Conservation (phyloP, 2,329 filamentous ascomycete species). For the Cladophialophora exuberans region DNA sequence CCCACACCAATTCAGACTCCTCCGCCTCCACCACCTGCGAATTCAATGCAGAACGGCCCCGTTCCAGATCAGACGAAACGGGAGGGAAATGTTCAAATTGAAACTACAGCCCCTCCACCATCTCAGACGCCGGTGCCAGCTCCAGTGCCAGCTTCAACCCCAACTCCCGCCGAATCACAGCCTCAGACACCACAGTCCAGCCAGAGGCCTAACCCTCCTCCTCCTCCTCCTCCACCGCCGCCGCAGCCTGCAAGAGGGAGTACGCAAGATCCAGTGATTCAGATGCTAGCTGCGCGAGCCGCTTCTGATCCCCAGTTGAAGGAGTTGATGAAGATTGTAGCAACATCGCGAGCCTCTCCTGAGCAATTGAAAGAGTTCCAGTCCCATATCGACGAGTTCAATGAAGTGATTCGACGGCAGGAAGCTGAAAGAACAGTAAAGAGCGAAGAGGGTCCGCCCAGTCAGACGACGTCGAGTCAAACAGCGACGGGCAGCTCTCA, state of each 20-base stretch:
- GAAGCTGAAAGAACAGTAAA: slow-evolving; percentile 32
- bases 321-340: slow-evolving; percentile 55
- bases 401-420: slow-evolving; percentile 52
- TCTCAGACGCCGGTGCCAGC: slow-evolving; percentile 8
- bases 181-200: slow-evolving; percentile 6
- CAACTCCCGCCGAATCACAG: slow-evolving; percentile 29
- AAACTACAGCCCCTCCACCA: slow-evolving; percentile 20
- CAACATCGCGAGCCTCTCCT: slow-evolving; percentile 52
- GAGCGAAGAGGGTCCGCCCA: slow-evolving; percentile 22
- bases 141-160: too few species aligned
- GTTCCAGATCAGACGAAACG: slow-evolving; percentile 4
- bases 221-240: too few species aligned
- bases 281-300: slow-evolving; percentile 56
- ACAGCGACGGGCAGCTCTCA: background rate
- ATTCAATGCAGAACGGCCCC: background rate
- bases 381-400: slow-evolving; percentile 55
- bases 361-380: slow-evolving; percentile 55
- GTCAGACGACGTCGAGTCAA: slow-evolving; percentile 3
- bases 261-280: slow-evolving; percentile 55
- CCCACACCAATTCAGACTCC: background rate
- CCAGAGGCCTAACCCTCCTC: slow-evolving; percentile 28
- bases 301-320: slow-evolving; percentile 54
- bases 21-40: background rate
- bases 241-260: slow-evolving; percentile 48
- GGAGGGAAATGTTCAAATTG: too few species aligned